Evolutionary conservation across 2,329 filamentous ascomycete genomes (phyloP).

Genomic region (Nannizziopsis barbatae): DNA sequence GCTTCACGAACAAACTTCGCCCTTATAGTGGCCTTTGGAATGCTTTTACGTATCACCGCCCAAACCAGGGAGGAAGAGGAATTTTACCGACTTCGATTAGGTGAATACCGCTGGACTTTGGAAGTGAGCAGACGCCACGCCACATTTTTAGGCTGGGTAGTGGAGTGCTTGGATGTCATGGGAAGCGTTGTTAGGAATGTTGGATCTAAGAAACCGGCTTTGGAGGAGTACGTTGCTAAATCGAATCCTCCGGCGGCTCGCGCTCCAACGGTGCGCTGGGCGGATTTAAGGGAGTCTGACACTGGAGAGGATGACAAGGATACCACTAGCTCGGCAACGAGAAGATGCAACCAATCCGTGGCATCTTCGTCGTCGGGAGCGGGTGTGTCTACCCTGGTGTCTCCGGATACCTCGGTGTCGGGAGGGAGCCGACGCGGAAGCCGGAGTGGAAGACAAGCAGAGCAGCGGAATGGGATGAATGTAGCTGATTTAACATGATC

Average conservation of each 20-base stretch:
- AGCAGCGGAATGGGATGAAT: constrained; percentile 7
- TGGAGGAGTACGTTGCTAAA: constrained; percentile 36
- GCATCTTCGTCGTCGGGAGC: background rate
- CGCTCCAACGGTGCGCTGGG: background rate
- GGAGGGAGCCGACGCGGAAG: constrained; percentile 7
- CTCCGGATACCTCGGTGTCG: constrained; percentile 12
- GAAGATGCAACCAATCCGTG: constrained; percentile 4
- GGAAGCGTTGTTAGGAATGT: constrained; percentile 52
- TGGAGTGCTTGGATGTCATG: constrained; percentile 62
- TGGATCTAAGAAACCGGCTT: constrained; percentile 45
- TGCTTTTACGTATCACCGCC: constrained; percentile 77
- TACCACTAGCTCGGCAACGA: background rate
- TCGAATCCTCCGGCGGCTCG: background rate
- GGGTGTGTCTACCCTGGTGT: background rate
- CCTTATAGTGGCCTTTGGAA: constrained; percentile 86
- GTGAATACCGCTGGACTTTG: constrained; percentile 89
- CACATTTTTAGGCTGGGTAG: constrained; percentile 49
- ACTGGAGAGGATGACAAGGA: background rate
- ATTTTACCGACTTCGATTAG: constrained; percentile 75
- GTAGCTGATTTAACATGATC: constrained; percentile 6
- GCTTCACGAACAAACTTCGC: constrained; percentile 61
- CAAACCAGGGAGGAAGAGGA: constrained; percentile 80
- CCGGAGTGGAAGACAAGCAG: background rate
- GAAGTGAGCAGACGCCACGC: constrained; percentile 69
- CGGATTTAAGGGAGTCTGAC: background rate